These are phyloP conservation scores for Fusarium caatingaense DNA, from an alignment of 2,329 filamentous ascomycete genomes.

Conservation along the genomic window DNA sequence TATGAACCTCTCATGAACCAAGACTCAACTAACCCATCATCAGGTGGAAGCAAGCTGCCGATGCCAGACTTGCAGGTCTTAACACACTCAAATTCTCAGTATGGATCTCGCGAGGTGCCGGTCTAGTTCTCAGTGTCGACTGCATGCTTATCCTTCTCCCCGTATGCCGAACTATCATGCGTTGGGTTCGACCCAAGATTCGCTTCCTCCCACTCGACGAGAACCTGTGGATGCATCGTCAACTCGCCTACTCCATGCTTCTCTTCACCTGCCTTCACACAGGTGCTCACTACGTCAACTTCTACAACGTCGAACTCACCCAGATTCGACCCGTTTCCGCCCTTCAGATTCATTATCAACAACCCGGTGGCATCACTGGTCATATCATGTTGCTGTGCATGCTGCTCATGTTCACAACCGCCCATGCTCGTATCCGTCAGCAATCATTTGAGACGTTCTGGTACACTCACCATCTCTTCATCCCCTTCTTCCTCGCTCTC, in stretches of 20 bases:
- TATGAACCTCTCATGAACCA: too few species aligned
- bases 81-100: slow-evolving; percentile 90
- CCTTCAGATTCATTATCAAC: slow-evolving; percentile 89
- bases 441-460: slow-evolving; percentile 99
- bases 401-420: slow-evolving; percentile 97
- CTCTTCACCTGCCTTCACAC: slow-evolving; percentile 85
- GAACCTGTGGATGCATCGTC: slow-evolving; percentile 95
- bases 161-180: slow-evolving; percentile 91
- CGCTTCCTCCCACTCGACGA: slow-evolving; percentile 94
- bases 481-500: slow-evolving; percentile 91
- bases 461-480: slow-evolving; percentile 99
- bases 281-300: slow-evolving; percentile 92
- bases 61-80: slow-evolving; percentile 76
- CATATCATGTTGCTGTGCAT: slow-evolving; percentile 99
- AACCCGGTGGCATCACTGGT: slow-evolving; percentile 91
- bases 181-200: slow-evolving; percentile 86
- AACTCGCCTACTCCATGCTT: slow-evolving; percentile 89
- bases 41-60: slow-evolving; percentile 82
- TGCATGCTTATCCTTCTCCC: slow-evolving; percentile 89
- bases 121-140: slow-evolving; percentile 85
- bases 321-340: slow-evolving; percentile 85
- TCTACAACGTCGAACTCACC: slow-evolving; percentile 91
- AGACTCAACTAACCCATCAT: slow-evolving; percentile 18
- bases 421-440: slow-evolving; percentile 92
- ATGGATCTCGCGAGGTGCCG: slow-evolving; percentile 95